Conservation (phyloP, 116 monocot species). For the Phalaenopsis hybrid region DNA sequence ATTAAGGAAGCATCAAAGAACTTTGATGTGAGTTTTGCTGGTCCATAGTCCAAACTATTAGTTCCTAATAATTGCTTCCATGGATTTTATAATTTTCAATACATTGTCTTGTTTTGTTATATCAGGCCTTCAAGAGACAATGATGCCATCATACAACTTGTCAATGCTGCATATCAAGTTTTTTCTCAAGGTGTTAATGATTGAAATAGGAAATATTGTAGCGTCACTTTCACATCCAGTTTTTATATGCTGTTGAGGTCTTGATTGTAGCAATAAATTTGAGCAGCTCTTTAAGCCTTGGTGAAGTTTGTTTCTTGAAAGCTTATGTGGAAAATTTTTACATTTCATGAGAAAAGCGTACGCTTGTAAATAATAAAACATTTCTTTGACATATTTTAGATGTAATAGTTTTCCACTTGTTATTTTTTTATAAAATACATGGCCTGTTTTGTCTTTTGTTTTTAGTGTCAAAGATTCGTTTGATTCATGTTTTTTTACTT, state of each 20-base stretch:
- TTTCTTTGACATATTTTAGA: too few species aligned
- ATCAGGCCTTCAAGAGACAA: constrained; percentile 29
- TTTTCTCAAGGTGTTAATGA: background rate
- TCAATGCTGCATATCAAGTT: background rate
- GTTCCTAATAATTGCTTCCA: background rate
- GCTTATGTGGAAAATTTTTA: background rate
- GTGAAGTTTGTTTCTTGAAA: background rate
- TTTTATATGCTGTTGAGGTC: background rate
- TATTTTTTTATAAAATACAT: too few species aligned
- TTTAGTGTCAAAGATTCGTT: too few species aligned
- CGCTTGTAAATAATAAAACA: too few species aligned
- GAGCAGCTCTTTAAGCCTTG: background rate
- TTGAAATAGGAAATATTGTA: background rate
- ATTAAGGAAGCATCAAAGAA: constrained; percentile 23
- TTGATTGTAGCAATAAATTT: background rate
- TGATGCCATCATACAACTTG: background rate
- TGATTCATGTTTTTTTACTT: too few species aligned
- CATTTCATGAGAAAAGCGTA: background rate
- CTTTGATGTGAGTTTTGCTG: constrained; percentile 17
- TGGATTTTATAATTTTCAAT: background rate
- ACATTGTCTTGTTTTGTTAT: background rate
- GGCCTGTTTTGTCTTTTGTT: too few species aligned
- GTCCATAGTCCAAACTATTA: background rate
- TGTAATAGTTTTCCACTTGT: too few species aligned
- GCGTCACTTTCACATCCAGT: background rate